Evolutionary conservation across 2,329 filamentous ascomycete genomes (phyloP).

Genomic region (Aspergillus vadensis): DNA sequence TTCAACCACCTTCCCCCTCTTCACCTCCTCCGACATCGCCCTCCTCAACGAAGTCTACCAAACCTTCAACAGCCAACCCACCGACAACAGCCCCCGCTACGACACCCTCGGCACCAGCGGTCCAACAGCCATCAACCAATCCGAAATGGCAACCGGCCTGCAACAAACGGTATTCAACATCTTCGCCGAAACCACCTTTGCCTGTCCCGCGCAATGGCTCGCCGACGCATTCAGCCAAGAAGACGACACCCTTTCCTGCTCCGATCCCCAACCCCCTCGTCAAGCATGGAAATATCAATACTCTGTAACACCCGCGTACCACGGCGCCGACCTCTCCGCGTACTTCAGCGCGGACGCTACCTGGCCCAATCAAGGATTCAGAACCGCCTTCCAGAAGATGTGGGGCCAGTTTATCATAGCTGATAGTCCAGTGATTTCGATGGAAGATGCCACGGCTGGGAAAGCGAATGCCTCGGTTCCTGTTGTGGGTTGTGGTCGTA

Average conservation of each 20-base stretch:
- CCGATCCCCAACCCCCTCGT: constrained; percentile 18
- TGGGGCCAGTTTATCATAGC: constrained; percentile 52
- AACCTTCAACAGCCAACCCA: constrained; percentile 29
- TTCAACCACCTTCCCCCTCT: constrained; percentile 42
- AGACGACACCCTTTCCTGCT: too few species aligned
- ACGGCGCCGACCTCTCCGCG: constrained; percentile 62
- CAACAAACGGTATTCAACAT: constrained; percentile 58
- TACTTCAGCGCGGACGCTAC: constrained; percentile 25
- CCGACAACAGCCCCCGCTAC: constrained; percentile 30
- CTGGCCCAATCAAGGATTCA: constrained; percentile 32
- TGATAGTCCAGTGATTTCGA: constrained; percentile 37
- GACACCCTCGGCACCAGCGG: constrained; percentile 42
- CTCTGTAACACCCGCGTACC: constrained; percentile 70
- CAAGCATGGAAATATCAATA: constrained; percentile 54
- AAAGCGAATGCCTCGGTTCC: constrained; percentile 27
- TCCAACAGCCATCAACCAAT: constrained; percentile 54
- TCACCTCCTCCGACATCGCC: constrained; percentile 27
- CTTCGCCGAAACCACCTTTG: constrained; percentile 58
- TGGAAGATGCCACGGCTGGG: constrained; percentile 18
- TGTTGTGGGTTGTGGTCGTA: not conserved
- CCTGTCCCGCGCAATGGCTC: constrained; percentile 61
- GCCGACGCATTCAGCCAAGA: constrained; percentile 48
- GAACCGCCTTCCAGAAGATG: constrained; percentile 45
- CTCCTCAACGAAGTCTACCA: constrained; percentile 40
- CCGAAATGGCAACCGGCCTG: constrained; percentile 51